Conservation (phyloP, 306 rosid genomes). For the Sindora glabra region DNA sequence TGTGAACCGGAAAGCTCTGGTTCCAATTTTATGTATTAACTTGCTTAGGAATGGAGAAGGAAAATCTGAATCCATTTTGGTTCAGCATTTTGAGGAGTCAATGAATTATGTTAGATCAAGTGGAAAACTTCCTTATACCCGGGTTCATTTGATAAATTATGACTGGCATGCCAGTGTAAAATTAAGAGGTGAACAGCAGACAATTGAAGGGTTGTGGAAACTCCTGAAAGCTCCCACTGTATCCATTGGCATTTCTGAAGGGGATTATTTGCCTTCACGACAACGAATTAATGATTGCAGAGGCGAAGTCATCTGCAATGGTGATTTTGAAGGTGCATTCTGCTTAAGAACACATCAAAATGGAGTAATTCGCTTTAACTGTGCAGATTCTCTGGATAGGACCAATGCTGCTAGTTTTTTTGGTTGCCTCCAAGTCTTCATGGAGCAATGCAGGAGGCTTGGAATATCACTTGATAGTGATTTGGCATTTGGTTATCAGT, state of each 20-base stretch:
- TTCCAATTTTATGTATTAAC: slow-evolving; percentile 87
- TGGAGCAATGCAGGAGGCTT: slow-evolving; percentile 97
- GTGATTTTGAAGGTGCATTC: slow-evolving; percentile 76
- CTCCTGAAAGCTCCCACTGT: slow-evolving; percentile 74
- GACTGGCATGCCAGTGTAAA: slow-evolving; percentile 93
- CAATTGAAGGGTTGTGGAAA: slow-evolving; percentile 94
- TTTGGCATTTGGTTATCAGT: slow-evolving; percentile 58
- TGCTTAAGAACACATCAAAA: slow-evolving; percentile 92
- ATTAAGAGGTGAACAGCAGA: slow-evolving; percentile 83
- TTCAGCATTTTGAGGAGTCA: slow-evolving; percentile 89
- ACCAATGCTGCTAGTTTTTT: slow-evolving; percentile 99
- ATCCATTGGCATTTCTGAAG: slow-evolving; percentile 76
- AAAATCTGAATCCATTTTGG: slow-evolving; percentile 82
- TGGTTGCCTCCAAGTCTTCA: slow-evolving; percentile 89
- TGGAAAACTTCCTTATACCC: slow-evolving; percentile 66
- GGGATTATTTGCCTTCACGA: slow-evolving; percentile 88
- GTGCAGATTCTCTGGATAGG: slow-evolving; percentile 99
- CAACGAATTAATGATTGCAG: slow-evolving; percentile 70
- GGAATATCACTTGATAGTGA: slow-evolving; percentile 88
- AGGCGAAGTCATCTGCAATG: slow-evolving; percentile 73
- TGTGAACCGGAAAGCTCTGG: slow-evolving; percentile 55
- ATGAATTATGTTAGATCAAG: slow-evolving; percentile 62
- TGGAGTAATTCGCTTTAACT: slow-evolving; percentile 88
- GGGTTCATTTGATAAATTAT: slow-evolving; percentile 72
- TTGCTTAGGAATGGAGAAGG: slow-evolving; percentile 94